Base-by-base conservation (phyloP, 2,329 filamentous ascomycete species). In the Chlorencoelia australis region DNA sequence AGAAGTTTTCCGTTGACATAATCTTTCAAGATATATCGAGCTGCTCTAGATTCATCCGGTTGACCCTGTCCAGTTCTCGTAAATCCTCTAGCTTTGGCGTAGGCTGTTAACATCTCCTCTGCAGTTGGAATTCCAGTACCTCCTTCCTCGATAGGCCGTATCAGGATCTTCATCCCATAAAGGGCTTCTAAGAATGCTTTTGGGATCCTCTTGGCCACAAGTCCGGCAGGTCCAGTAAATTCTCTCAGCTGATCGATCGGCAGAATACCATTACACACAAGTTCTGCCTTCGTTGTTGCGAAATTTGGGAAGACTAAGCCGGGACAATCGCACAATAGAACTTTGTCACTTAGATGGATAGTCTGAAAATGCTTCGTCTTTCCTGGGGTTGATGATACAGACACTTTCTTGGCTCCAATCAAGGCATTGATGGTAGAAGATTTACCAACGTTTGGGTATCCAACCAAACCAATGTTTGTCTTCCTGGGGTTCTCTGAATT, bases 301-400 rank as follows among this genome's bases (percentile, higher is more conserved):
- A 96, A 98, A 63, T 96, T 96, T 52, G 91, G 88, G 60, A 98
- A 96, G 2, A 98, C 93, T 14, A 98, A 79, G 79, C 91, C 91
- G 7, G 91, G 91, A 56, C 91, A 98, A 77, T 98, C 91, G 62
- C 91, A 96, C 5, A 98, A 74, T 30, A 96, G 73, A 44, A 98
- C 86, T 41, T 79, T 76, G 1, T 91, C 82, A 41, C 83, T 91
- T 20, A 98, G 75, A 57, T 95, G 88, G 41, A 98, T 91, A 1
- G 91, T 98, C 61, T 98, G 91, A 66, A 98, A 98, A 55, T 98
- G 91, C 67, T 98, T 98, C 10, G 91, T 98, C 66, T 98, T 98
- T 58, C 91, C 91, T 4, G 91, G 91, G 1, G 91, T 98, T 10
- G 89, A 82, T 11, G 91, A 98, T 25, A 98, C 93, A 0, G 89